phyloP scores from a whole-genome alignment of 2,329 filamentous ascomycete genomes.

The Penicillium concentricum region DNA sequence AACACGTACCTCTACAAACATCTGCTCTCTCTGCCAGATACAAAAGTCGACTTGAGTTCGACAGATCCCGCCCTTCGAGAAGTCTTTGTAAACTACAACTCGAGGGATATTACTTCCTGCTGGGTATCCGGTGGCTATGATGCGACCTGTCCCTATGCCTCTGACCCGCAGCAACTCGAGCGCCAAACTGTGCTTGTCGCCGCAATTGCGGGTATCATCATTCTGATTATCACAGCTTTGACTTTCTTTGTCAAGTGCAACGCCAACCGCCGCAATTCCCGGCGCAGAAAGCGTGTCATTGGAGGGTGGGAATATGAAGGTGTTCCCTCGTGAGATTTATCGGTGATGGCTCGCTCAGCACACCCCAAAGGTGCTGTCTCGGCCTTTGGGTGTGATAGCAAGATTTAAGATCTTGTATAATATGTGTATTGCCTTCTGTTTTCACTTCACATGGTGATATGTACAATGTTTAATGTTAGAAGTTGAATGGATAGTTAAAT shows the following conservation, averaged over 20 bases:
- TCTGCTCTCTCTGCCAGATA: slow-evolving; percentile 31
- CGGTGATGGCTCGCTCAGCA: not conserved
- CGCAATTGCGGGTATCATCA: slow-evolving; percentile 61
- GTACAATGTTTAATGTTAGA: not conserved
- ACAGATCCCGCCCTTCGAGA: slow-evolving; percentile 31
- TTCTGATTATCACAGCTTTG: slow-evolving; percentile 59
- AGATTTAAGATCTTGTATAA: not conserved
- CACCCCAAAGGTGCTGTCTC: not conserved
- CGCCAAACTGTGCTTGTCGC: slow-evolving; percentile 58
- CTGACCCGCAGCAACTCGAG: slow-evolving; percentile 43
- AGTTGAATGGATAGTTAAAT: not conserved
- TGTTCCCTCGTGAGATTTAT: slow-evolving; percentile 51
- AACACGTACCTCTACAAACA: slow-evolving; percentile 58
- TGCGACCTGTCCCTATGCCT: slow-evolving; percentile 58
- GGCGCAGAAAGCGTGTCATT: slow-evolving; percentile 51
- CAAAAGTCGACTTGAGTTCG: slow-evolving; percentile 27
- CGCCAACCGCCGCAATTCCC: slow-evolving; percentile 56
- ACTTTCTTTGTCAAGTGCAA: slow-evolving; percentile 66
- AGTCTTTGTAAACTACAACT: slow-evolving; percentile 63
- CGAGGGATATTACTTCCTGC: slow-evolving; percentile 55
- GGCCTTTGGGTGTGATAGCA: not conserved
- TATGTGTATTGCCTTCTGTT: not conserved
- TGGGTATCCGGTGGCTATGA: slow-evolving; percentile 61
- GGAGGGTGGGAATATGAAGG: slow-evolving; percentile 67
- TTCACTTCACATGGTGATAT: not conserved